Evolutionary conservation across 2,329 filamentous ascomycete genomes (phyloP).

Genomic region (Colletotrichum destructivum): DNA sequence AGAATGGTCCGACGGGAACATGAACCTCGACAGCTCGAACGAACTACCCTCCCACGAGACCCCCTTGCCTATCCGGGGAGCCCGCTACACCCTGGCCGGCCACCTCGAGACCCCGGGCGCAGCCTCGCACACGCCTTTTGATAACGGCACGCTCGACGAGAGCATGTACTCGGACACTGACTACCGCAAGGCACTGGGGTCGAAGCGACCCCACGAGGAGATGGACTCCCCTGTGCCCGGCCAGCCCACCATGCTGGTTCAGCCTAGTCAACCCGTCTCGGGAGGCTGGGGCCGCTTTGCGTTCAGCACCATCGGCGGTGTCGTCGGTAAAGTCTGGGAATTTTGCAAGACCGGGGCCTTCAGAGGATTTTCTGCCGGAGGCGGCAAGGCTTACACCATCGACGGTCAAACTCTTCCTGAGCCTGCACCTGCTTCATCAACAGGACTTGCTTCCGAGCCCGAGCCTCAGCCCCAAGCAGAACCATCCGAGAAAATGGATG

Average conservation of each 20-base stretch:
- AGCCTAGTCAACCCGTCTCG: conserved; percentile 48
- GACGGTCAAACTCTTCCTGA: conserved; percentile 33
- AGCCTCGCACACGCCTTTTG: conserved; percentile 47
- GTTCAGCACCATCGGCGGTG: conserved; percentile 74
- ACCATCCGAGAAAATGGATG: background rate
- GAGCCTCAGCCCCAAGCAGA: background rate
- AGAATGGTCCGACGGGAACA: conserved; percentile 50
- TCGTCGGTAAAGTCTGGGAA: conserved; percentile 85
- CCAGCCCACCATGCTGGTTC: conserved; percentile 53
- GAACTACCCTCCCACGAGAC: conserved; percentile 43
- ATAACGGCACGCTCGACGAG: conserved; percentile 61
- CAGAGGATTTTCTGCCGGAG: conserved; percentile 88
- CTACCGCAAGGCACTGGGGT: conserved; percentile 68
- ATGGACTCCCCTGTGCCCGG: conserved; percentile 52
- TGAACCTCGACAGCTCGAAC: conserved; percentile 48
- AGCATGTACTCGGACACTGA: conserved; percentile 71
- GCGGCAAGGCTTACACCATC: conserved; percentile 79
- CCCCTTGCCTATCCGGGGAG: conserved; percentile 32
- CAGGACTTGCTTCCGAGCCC: background rate
- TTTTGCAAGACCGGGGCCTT: conserved; percentile 85
- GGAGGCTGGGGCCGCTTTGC: conserved; percentile 72
- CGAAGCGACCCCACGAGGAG: conserved; percentile 58
- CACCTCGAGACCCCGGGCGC: conserved; percentile 66
- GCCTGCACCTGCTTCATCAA: background rate
- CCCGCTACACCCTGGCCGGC: conserved; percentile 67